phyloP scores from a whole-genome alignment of 768 basidiomycete genomes.

The Pulveroboletus sp. region DNA sequence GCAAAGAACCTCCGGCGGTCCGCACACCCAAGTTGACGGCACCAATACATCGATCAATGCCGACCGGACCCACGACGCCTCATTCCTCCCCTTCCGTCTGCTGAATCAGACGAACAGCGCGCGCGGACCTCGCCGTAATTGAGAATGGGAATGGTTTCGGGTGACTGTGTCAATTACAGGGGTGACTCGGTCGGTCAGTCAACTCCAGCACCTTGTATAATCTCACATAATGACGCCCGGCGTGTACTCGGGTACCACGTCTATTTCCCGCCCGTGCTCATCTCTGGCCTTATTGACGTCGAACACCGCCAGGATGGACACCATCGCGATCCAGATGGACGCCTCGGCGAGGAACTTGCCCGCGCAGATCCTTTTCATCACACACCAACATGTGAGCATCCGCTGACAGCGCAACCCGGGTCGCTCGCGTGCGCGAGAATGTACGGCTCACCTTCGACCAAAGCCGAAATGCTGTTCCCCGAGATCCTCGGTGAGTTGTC shows the following conservation, averaged over 20 bases:
- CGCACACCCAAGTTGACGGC: too few species aligned
- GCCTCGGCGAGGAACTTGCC: slow-evolving; percentile 25
- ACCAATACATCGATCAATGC: too few species aligned
- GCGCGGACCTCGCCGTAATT: slow-evolving; percentile 17
- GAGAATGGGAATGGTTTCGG: slow-evolving; percentile 17
- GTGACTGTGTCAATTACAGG: slow-evolving; percentile 1
- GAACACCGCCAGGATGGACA: slow-evolving; percentile 26
- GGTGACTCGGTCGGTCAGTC: slow-evolving; percentile 2
- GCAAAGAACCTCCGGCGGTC: too few species aligned
- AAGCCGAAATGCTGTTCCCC: slow-evolving; percentile 22
- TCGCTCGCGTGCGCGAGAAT: too few species aligned
- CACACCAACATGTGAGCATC: too few species aligned
- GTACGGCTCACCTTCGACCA: slow-evolving; percentile 20
- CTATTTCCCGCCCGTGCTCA: slow-evolving; percentile 27
- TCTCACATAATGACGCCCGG: slow-evolving; percentile 28
- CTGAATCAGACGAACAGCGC: slow-evolving; percentile 13
- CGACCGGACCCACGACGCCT: too few species aligned
- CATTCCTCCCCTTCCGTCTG: slow-evolving; percentile 7
- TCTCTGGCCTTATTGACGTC: slow-evolving; percentile 30
- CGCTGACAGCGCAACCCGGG: too few species aligned
- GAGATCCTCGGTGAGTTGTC: not conserved
- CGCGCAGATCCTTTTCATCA: slow-evolving; percentile 19
- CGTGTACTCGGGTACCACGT: slow-evolving; percentile 21
- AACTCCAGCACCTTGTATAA: too few species aligned
- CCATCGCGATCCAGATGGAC: slow-evolving; percentile 25